These are phyloP conservation scores for Tirmania nivea DNA, from an alignment of 495 filamentous ascomycete species.

Conservation along the genomic window DNA sequence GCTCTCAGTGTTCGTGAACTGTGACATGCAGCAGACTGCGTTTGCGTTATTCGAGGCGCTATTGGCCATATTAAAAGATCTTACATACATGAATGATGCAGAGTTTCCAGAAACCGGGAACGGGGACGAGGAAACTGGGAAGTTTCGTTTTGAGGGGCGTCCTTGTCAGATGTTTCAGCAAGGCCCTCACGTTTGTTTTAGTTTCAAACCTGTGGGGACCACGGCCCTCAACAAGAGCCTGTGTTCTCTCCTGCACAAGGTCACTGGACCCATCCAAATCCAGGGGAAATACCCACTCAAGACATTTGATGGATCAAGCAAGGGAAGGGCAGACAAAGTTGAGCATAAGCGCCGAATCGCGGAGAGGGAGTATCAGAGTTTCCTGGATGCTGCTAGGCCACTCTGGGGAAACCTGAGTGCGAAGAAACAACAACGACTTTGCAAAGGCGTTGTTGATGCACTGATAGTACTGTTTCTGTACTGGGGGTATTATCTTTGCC, in stretches of 20 bases:
- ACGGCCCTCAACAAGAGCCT: not conserved
- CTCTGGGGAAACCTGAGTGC: not conserved
- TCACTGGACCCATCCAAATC: not conserved
- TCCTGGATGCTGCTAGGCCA: not conserved
- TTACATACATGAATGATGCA: not conserved
- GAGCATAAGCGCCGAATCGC: not conserved
- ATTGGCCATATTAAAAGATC: no score
- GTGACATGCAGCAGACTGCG: no score
- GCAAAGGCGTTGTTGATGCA: not conserved
- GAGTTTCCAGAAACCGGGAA: not conserved
- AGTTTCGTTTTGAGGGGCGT: not conserved
- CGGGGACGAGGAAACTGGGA: not conserved
- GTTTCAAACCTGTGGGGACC: not conserved
- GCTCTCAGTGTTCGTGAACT: no score
- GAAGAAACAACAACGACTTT: not conserved
- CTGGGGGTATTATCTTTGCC: not conserved
- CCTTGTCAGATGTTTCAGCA: not conserved
- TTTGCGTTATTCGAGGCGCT: no score
- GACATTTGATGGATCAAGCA: not conserved
- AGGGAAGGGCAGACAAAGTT: constrained; percentile 10
- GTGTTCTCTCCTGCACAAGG: not conserved
- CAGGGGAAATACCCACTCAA: not conserved
- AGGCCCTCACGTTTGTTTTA: not conserved
- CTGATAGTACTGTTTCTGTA: not conserved
- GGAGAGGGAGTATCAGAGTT: not conserved